Evolutionary conservation across 306 rosid genomes (phyloP).

Genomic region (Vigna reflexopilosa): DNA sequence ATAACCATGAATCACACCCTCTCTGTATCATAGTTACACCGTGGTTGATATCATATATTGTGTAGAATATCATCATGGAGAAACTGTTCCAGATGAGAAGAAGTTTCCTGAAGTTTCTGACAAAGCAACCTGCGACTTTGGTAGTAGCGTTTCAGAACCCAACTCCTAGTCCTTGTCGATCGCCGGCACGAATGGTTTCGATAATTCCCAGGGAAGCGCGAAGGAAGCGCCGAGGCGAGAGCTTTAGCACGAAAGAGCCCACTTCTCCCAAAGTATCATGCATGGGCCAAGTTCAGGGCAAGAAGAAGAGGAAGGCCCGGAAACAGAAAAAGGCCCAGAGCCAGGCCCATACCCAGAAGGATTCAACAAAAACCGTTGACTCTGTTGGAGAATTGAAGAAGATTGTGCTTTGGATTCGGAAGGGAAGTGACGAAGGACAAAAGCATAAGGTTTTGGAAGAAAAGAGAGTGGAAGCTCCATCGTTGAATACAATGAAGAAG

Average conservation of each 20-base stretch:
- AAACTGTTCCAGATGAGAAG: slow-evolving; percentile 36
- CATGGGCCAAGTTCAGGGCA: slow-evolving; percentile 61
- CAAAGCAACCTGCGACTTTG: slow-evolving; percentile 45
- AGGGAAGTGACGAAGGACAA: slow-evolving; percentile 15
- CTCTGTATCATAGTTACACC: not conserved
- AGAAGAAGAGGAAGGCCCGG: slow-evolving; percentile 43
- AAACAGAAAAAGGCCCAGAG: slow-evolving; percentile 9
- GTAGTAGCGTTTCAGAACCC: slow-evolving; percentile 47
- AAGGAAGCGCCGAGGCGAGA: slow-evolving; percentile 47
- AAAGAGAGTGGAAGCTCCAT: slow-evolving; percentile 21
- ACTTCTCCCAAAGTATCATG: slow-evolving; percentile 70
- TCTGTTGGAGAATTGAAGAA: slow-evolving; percentile 41
- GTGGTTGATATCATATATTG: not conserved
- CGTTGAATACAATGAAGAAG: slow-evolving; percentile 50
- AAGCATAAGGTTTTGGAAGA: slow-evolving; percentile 34
- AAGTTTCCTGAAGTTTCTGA: slow-evolving; percentile 50
- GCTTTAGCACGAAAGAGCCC: slow-evolving; percentile 58
- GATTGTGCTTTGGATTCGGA: slow-evolving; percentile 41
- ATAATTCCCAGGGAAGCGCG: slow-evolving; percentile 64
- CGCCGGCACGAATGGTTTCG: slow-evolving; percentile 41
- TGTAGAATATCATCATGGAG: slow-evolving; percentile 50
- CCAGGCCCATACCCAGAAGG: not conserved
- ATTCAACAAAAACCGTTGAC: not conserved
- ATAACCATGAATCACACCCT: not conserved
- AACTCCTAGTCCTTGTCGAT: slow-evolving; percentile 50